Conservation (phyloP, 129 eudicot species). For the Lactuca saligna region DNA sequence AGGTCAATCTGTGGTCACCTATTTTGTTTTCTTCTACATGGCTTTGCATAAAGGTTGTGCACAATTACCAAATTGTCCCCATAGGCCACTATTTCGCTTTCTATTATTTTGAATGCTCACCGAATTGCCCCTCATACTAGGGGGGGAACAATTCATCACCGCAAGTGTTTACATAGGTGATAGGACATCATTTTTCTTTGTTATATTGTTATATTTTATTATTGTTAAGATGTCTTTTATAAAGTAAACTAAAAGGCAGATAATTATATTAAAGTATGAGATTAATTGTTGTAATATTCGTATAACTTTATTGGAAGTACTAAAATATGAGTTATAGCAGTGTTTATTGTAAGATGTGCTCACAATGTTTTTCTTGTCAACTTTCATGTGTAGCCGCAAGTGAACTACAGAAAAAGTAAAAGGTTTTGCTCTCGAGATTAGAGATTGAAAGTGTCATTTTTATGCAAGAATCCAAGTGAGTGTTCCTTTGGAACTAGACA, state of each 20-base stretch:
- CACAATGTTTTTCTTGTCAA: conserved; percentile 28
- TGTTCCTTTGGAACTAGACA: conserved; percentile 41
- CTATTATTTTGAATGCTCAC: background rate
- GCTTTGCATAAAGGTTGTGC: background rate
- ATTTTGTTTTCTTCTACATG: background rate
- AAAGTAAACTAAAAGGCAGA: background rate
- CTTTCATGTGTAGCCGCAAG: conserved; percentile 39
- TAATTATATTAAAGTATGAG: background rate
- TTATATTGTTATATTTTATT: background rate
- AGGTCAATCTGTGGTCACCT: background rate
- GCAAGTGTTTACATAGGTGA: background rate
- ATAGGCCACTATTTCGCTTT: background rate
- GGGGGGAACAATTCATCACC: background rate
- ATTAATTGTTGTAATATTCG: conserved; percentile 2
- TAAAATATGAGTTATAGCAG: conserved; percentile 10
- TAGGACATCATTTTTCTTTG: background rate
- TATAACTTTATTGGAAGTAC: conserved; percentile 23
- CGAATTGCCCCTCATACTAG: background rate
- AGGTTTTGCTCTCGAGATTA: conserved; percentile 19
- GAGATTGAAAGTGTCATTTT: conserved; percentile 14
- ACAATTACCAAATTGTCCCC: background rate
- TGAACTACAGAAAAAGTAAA: conserved; percentile 38
- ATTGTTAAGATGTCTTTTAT: background rate
- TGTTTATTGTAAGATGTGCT: conserved; percentile 17
- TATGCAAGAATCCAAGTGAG: conserved; percentile 25